Evolutionary conservation across 1,284 basidiomycete species (phyloP).

Genomic region (Cryptococcus jaspeensis): DNA sequence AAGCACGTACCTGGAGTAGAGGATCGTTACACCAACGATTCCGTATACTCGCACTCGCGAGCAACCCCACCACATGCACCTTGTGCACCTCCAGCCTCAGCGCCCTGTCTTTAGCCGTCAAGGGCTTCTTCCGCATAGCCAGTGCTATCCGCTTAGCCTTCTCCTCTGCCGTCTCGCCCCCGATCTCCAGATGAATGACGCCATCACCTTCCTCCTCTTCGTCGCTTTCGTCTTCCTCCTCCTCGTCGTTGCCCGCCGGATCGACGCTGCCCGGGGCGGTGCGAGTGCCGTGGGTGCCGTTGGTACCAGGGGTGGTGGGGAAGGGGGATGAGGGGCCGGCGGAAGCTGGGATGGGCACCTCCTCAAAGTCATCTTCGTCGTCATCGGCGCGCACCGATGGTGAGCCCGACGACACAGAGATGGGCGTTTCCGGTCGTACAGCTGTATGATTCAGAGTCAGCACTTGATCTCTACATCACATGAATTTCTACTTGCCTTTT

Average conservation of each 20-base stretch:
- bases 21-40: slow-evolving; percentile 84
- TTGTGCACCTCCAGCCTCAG: slow-evolving; percentile 79
- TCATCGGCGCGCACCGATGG: not conserved
- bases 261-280: slow-evolving; percentile 24
- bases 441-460: not conserved
- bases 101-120: slow-evolving; percentile 61
- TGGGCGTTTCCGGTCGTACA: slow-evolving; percentile 1
- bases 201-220: slow-evolving; percentile 26
- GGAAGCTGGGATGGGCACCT: slow-evolving; percentile 41
- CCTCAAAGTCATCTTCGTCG: slow-evolving; percentile 48
- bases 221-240: slow-evolving; percentile 24
- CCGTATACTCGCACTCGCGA: slow-evolving; percentile 71
- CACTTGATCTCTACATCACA: not conserved
- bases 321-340: slow-evolving; percentile 32
- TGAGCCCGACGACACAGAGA: not conserved
- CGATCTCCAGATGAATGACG: slow-evolving; percentile 43
- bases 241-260: slow-evolving; percentile 15
- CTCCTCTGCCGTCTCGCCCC: slow-evolving; percentile 43
- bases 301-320: slow-evolving; percentile 20
- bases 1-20: slow-evolving; percentile 66
- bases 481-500: slow-evolving; percentile 2
- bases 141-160: slow-evolving; percentile 40
- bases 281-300: slow-evolving; percentile 12
- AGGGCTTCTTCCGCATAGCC: slow-evolving; percentile 47
- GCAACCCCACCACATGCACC: slow-evolving; percentile 74